A percentile compares a stretch with the other conserved stretches of the same genome.
These are phyloP conservation scores for Allium cepa DNA, from an alignment of 106 monocot species.

Conservation along the genomic window DNA sequence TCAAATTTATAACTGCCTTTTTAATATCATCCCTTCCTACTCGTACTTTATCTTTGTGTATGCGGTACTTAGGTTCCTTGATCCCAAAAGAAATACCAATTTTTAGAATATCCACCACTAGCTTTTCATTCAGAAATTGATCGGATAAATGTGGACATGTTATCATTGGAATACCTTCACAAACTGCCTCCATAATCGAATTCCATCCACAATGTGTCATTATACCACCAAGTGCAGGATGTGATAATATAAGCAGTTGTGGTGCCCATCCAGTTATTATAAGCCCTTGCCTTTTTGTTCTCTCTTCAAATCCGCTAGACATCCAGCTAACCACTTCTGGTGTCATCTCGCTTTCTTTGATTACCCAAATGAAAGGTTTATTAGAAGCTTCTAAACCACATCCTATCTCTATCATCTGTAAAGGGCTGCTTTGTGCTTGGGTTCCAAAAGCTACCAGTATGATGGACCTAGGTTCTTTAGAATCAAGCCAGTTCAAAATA, in stretches of 20 bases:
- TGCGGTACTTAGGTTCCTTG: background rate
- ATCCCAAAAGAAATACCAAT: conserved; percentile 10
- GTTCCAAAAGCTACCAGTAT: conserved; percentile 49
- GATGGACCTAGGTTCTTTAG: conserved; percentile 25
- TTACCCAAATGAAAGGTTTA: conserved; percentile 28
- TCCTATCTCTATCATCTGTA: conserved; percentile 14
- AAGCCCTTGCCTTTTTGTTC: conserved; percentile 1
- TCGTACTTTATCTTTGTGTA: background rate
- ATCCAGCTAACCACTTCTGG: conserved; percentile 20
- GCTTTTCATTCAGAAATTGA: conserved; percentile 16
- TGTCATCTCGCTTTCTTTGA: conserved; percentile 12
- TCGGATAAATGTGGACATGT: conserved; percentile 5
- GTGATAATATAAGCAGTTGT: background rate
- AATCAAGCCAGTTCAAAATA: conserved; percentile 30
- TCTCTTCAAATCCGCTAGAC: conserved; percentile 3
- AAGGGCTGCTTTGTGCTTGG: conserved; percentile 8
- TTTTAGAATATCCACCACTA: conserved; percentile 15
- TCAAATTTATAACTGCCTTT: conserved; percentile 6
- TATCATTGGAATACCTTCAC: conserved; percentile 16
- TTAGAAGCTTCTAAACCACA: conserved; percentile 27
- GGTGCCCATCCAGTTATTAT: conserved; percentile 20
- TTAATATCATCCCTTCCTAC: background rate
- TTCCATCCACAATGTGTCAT: background rate
- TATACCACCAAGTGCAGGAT: conserved; percentile 1
- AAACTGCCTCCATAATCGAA: background rate